These are phyloP conservation scores for Phytophthora pluvialis DNA, from an alignment of 352 stramenopile genomes.

Conservation along the genomic window DNA sequence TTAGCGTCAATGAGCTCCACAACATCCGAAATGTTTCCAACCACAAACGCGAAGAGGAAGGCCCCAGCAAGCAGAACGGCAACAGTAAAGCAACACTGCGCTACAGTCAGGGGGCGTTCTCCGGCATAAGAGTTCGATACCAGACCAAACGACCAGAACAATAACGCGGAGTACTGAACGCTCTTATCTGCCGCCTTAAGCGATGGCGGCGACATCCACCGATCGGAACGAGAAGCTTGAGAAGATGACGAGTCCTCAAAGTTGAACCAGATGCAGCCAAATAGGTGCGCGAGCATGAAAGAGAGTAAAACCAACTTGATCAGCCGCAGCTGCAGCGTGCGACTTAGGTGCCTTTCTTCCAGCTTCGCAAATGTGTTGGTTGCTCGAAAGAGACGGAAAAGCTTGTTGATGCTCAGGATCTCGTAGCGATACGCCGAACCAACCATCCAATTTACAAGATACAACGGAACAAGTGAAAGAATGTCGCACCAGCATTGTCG, in stretches of 20 bases:
- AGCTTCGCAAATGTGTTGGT: constrained; percentile 27
- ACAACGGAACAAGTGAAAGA: constrained; percentile 51
- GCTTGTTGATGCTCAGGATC: constrained; percentile 59
- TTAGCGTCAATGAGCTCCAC: constrained; percentile 59
- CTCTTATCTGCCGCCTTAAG: constrained; percentile 2
- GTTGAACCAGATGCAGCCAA: constrained; percentile 71
- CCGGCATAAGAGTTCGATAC: constrained; percentile 59
- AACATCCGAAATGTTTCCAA: constrained; percentile 70
- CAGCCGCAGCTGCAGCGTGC: constrained; percentile 49
- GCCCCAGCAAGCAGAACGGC: constrained; percentile 49
- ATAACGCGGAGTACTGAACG: constrained; percentile 45
- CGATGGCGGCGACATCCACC: constrained; percentile 16
- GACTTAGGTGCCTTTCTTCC: constrained; percentile 54
- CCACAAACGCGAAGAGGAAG: constrained; percentile 58
- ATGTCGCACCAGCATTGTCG: constrained; percentile 39
- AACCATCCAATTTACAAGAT: constrained; percentile 55
- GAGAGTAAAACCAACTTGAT: constrained; percentile 60
- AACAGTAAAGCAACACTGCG: constrained; percentile 56
- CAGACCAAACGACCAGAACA: constrained; percentile 70
- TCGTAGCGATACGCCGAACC: constrained; percentile 25
- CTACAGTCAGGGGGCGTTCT: constrained; percentile 43
- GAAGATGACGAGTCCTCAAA: constrained; percentile 31
- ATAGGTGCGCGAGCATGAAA: constrained; percentile 48
- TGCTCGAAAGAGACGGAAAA: constrained; percentile 47
- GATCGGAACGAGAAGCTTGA: neutral